A percentile compares a stretch with the other conserved stretches of the same genome.
Conservation (phyloP, 2,329 filamentous ascomycete species). For the Pseudogymnoascus sp. region DNA sequence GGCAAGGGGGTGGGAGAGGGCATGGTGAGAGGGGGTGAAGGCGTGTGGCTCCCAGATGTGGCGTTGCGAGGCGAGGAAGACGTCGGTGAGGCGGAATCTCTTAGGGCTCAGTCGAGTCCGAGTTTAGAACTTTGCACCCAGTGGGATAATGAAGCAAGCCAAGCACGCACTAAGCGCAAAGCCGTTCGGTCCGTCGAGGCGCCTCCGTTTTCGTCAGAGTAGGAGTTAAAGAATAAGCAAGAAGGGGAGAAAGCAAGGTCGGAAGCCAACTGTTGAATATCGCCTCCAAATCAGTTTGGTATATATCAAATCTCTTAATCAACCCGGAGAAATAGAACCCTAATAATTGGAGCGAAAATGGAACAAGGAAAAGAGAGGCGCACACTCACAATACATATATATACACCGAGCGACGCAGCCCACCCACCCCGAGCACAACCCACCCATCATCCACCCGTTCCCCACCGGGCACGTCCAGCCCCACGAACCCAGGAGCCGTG, state of each 20-base stretch:
- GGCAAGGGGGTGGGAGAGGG: neutral
- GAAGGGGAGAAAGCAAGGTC: neutral
- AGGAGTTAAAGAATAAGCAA: neutral
- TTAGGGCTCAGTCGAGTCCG: neutral
- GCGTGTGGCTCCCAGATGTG: neutral
- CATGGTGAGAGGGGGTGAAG: neutral
- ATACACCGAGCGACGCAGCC: neutral
- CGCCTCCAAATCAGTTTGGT: neutral
- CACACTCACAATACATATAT: slow-evolving; percentile 4
- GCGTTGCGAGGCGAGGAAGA: neutral
- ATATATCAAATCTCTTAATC: neutral
- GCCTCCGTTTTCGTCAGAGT: neutral
- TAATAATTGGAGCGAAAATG: slow-evolving; percentile 7
- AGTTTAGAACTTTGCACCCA: neutral
- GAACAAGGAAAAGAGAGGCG: neutral
- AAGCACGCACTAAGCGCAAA: slow-evolving; percentile 3
- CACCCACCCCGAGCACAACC: neutral
- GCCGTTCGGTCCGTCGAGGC: neutral
- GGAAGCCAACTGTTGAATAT: neutral
- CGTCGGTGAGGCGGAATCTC: neutral
- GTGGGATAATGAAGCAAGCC: neutral
- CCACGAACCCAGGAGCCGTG: slow-evolving; percentile 9
- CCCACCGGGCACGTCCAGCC: slow-evolving; percentile 7
- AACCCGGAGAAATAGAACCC: neutral
- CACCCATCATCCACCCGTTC: slow-evolving; percentile 5